phyloP scores from a whole-genome alignment of 805 yeast genomes.

The Brettanomyces custersianus region DNA sequence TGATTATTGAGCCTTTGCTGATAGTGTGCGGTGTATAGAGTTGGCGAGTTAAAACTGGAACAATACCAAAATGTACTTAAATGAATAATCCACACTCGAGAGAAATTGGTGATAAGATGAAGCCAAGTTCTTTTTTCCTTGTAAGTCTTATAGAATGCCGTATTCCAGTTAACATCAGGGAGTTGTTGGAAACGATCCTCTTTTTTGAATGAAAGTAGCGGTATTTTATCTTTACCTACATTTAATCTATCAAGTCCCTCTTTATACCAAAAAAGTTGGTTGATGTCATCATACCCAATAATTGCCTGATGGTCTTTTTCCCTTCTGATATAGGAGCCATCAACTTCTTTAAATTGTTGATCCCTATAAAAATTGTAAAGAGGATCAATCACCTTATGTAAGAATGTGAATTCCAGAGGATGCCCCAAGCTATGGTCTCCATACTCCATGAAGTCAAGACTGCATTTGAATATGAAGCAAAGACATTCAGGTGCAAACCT shows the following conservation, averaged over 20 bases:
- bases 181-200: constrained; percentile 26
- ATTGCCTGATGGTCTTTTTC: constrained; percentile 61
- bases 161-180: constrained; percentile 31
- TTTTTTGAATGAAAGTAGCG: constrained; percentile 22
- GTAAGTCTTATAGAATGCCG: constrained; percentile 36
- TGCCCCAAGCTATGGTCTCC: constrained; percentile 19
- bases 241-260: constrained; percentile 26
- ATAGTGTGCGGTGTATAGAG: constrained; percentile 37
- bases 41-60: constrained; percentile 41
- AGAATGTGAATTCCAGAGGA: constrained; percentile 20
- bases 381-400: constrained; percentile 36
- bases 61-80: constrained; percentile 42
- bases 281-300: constrained; percentile 49
- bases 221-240: constrained; percentile 25
- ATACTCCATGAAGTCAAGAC: constrained; percentile 37
- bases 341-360: constrained; percentile 53
- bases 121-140: constrained; percentile 41
- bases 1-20: constrained; percentile 31
- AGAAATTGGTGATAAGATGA: constrained; percentile 40
- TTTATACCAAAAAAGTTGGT: constrained; percentile 42
- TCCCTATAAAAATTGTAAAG: constrained; percentile 50
- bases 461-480: constrained; percentile 51
- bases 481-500: constrained; percentile 41
- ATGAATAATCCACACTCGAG: constrained; percentile 47
- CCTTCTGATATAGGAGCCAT: constrained; percentile 50